Evolutionary conservation across 805 yeast species (phyloP), one percentile per base, ranked within the genome.

Genomic region (Candida alai): DNA sequence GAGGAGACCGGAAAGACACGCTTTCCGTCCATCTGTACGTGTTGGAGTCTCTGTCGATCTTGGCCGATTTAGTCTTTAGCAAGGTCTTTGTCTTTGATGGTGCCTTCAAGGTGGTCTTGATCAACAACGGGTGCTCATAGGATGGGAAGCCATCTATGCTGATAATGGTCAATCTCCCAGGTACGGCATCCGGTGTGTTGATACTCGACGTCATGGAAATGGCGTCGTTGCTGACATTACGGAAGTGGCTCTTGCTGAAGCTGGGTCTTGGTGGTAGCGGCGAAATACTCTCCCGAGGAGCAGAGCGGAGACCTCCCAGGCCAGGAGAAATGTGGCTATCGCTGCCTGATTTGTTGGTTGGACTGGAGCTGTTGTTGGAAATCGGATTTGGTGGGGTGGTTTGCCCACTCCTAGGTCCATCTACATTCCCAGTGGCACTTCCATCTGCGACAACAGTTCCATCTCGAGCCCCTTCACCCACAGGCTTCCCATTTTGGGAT

Each of bases 1-100:
- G 58, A 4, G 80, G 66, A 4, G 90, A 80, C 49, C 74, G 78
- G 64, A 89, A 84, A 4, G 79, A 68, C 40, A 73, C 65, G 14
- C 78, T 65, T 51, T 86, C 96, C 39, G 76, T 70, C 76, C 82
- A 80, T 36, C 55, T 62, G 31, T 66, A 63, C 1, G 49, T 6
- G 1, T 78, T 80, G 6, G 62, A 61, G 6, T 61, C 58, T 28
- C 58, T 54, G 10, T 73, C 58, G 47, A 39, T 22, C 46, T 84
- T 84, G 35, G 62, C 52, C 14, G 69, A 52, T 56, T 78, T 76
- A 1, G 96, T 80, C 54, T 77, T 81, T 62, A 68, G 74, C 24
- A 90, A 49, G 28, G 73, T 83, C 49, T 76, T 81, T 33, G 64
- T 67, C 43, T 62, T 70, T 16, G 66, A 62, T 7, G 63, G 57